Evolutionary conservation across 192 early-diverging fungal genomes (phyloP).

Genomic region (Physocladia obscura): DNA sequence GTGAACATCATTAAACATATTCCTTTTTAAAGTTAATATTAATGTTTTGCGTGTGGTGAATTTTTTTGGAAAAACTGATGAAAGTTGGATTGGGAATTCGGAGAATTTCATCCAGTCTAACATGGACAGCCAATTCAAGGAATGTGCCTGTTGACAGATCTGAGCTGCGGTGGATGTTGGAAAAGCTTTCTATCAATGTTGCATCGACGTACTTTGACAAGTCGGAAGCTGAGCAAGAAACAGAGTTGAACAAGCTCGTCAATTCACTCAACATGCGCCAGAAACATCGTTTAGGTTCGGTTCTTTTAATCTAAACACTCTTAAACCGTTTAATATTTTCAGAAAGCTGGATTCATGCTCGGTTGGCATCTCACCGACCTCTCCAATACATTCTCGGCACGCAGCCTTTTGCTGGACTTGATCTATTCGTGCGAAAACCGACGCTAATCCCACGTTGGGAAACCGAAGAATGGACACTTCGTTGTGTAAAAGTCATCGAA

Average conservation of each 20-base stretch:
- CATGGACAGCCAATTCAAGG: too few relatives aligned
- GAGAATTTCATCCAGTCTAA: too few relatives aligned
- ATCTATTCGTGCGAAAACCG: conserved; percentile 43
- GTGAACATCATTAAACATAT: too few relatives aligned
- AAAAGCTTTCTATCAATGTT: not conserved
- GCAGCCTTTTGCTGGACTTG: conserved; percentile 80
- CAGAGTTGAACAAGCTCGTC: not conserved
- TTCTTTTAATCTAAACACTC: not conserved
- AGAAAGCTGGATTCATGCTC: conserved; percentile 28
- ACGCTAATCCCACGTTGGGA: conserved; percentile 90
- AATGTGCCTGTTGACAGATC: too few relatives aligned
- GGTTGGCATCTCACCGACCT: conserved; percentile 61
- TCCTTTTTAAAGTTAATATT: too few relatives aligned
- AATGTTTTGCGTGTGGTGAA: too few relatives aligned
- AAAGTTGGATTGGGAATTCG: too few relatives aligned
- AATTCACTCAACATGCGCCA: not conserved
- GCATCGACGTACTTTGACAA: not conserved
- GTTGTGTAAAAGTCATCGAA: conserved; percentile 53
- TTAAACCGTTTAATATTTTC: not conserved
- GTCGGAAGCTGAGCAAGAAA: not conserved
- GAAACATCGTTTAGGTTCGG: not conserved
- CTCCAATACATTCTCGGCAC: conserved; percentile 91
- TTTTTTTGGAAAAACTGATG: too few relatives aligned
- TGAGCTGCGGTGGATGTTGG: not conserved
- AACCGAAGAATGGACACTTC: conserved; percentile 89